Conservation (phyloP, 2,329 filamentous ascomycete species). For the Fusarium sp. region DNA sequence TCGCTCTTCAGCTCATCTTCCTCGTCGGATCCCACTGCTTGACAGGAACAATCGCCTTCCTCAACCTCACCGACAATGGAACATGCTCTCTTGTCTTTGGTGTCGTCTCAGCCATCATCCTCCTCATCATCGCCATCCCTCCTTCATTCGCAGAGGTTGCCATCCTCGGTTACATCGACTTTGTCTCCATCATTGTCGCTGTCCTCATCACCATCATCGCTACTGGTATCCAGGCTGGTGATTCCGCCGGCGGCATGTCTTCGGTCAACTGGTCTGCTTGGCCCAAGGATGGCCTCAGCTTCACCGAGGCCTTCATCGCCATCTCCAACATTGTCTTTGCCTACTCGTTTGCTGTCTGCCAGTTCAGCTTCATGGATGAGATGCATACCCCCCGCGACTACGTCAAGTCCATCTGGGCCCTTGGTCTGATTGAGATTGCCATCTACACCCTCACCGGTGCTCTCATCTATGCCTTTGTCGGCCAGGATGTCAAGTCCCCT, state of each 20-base stretch:
- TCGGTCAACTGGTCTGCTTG: slow-evolving; percentile 60
- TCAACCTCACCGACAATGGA: slow-evolving; percentile 70
- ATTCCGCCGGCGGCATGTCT: slow-evolving; percentile 51
- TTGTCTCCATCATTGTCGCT: slow-evolving; percentile 72
- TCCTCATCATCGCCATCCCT: slow-evolving; percentile 61
- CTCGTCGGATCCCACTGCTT: slow-evolving; percentile 79
- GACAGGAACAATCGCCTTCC: slow-evolving; percentile 77
- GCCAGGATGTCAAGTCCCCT: slow-evolving; percentile 72
- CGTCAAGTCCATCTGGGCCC: slow-evolving; percentile 69
- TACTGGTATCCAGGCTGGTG: slow-evolving; percentile 63
- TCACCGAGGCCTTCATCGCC: slow-evolving; percentile 70
- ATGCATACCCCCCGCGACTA: slow-evolving; percentile 64
- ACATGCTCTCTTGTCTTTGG: slow-evolving; percentile 62
- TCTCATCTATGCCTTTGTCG: slow-evolving; percentile 78
- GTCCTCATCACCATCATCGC: slow-evolving; percentile 76
- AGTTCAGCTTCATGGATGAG: slow-evolving; percentile 67
- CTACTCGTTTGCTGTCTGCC: slow-evolving; percentile 69
- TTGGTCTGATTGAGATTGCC: slow-evolving; percentile 71
- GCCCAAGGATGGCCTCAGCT: slow-evolving; percentile 60
- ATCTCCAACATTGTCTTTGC: slow-evolving; percentile 79
- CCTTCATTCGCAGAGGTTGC: slow-evolving; percentile 64
- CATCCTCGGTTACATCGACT: slow-evolving; percentile 66
- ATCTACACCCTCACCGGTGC: slow-evolving; percentile 77
- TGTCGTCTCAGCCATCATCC: slow-evolving; percentile 61
- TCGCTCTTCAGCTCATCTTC: slow-evolving; percentile 75